These are phyloP conservation scores for Aspergillus cavernicola DNA, from an alignment of 495 filamentous ascomycete species.

Conservation along the genomic window DNA sequence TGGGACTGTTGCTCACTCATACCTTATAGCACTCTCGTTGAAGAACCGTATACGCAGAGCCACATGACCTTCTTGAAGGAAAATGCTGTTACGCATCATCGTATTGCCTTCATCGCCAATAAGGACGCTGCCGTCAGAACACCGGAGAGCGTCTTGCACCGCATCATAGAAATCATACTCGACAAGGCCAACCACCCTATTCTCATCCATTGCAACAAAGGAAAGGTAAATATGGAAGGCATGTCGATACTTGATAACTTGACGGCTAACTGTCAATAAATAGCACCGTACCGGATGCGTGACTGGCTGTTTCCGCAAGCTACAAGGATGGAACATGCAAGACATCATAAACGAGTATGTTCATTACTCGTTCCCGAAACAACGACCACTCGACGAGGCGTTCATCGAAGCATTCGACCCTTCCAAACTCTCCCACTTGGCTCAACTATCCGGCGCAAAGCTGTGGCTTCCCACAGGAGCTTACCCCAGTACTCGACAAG, in stretches of 20 bases:
- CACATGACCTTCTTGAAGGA: slow-evolving; percentile 58
- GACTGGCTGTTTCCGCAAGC: slow-evolving; percentile 65
- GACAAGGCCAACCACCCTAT: slow-evolving; percentile 67
- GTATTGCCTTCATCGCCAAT: slow-evolving; percentile 71
- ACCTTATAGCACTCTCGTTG: slow-evolving; percentile 66
- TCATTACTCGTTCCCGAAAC: slow-evolving; percentile 62
- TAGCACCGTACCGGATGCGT: slow-evolving; percentile 86
- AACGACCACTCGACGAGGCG: slow-evolving; percentile 46
- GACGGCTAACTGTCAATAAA: not conserved
- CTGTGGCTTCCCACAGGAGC: slow-evolving; percentile 11
- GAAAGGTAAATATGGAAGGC: slow-evolving; percentile 52
- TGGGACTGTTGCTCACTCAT: not conserved
- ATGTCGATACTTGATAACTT: not conserved
- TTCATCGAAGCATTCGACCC: slow-evolving; percentile 50
- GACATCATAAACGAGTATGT: slow-evolving; percentile 64
- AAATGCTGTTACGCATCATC: slow-evolving; percentile 61
- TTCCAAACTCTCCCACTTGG: slow-evolving; percentile 12
- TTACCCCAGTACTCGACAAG: not conserved
- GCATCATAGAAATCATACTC: slow-evolving; percentile 61
- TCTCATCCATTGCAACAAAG: slow-evolving; percentile 85
- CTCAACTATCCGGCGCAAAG: slow-evolving; percentile 12
- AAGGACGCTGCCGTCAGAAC: slow-evolving; percentile 56
- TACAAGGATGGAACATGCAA: slow-evolving; percentile 54
- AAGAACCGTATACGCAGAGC: slow-evolving; percentile 55
- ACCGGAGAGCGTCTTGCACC: slow-evolving; percentile 56